Evolutionary conservation across 2,329 filamentous ascomycete species (phyloP).

Genomic region (Trichoderma sp.): DNA sequence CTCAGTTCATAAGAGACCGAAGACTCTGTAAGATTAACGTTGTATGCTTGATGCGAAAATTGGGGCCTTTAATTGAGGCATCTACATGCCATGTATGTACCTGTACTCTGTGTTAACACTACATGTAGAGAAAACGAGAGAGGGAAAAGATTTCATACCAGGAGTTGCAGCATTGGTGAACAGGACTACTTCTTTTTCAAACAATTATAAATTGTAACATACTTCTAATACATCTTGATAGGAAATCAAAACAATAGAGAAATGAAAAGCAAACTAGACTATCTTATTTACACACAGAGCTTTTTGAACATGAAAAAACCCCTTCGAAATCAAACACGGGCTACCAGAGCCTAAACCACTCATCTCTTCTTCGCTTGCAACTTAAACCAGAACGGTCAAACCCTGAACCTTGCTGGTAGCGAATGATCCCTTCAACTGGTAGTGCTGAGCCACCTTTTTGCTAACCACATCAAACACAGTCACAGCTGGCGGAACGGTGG

Average conservation of each 20-base stretch:
- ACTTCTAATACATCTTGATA: not conserved
- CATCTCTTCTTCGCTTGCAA: not conserved
- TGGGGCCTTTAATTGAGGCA: not conserved
- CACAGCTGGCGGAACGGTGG: slow-evolving; percentile 40
- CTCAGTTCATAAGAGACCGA: not conserved
- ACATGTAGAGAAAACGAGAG: not conserved
- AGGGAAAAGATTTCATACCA: not conserved
- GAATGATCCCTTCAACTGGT: slow-evolving; percentile 20
- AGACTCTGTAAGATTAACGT: not conserved
- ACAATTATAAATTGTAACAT: not conserved
- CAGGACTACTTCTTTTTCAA: not conserved
- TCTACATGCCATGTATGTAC: not conserved
- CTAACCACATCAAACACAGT: slow-evolving; percentile 42
- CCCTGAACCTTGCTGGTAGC: slow-evolving; percentile 25
- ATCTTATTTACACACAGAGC: not conserved
- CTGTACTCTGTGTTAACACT: not conserved
- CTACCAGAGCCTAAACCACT: not conserved
- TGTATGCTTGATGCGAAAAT: not conserved
- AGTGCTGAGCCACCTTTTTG: slow-evolving; percentile 27
- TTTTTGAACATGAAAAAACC: not conserved
- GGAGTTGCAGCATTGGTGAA: not conserved
- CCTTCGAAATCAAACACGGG: not conserved
- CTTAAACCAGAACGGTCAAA: slow-evolving; percentile 18
- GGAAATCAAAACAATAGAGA: not conserved
- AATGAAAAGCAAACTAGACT: not conserved